Base-by-base conservation (phyloP, 2,329 filamentous ascomycete species). In the Diplodia intermedia region DNA sequence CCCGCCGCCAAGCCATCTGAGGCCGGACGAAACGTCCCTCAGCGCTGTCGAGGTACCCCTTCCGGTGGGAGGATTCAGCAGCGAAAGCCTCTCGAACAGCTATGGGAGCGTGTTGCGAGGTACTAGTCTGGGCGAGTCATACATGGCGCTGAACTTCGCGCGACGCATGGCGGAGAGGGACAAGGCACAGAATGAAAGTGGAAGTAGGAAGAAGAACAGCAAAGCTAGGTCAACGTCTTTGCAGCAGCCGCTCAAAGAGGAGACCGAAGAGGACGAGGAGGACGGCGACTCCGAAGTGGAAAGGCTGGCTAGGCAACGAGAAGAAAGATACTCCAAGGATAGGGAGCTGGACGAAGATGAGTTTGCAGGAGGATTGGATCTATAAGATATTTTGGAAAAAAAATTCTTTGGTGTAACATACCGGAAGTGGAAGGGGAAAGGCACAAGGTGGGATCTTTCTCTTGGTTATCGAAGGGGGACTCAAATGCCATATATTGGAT, bases 61-160 rank as follows among this genome's bases (percentile, higher is more conserved):
- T 3, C 66, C 66, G 3, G 66, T 65, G 20, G 66, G 66, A n/a
- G 66, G 66, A 14, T 68, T 68, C 57, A 65, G 57, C 57, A 65
- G 57, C 49, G 60, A 61, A 7, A 68, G 66, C 52, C 38, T 57
- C 6, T 15, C 38, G 11, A 20, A 20, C 26, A 56, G 57, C n/a
- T 65, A 65, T 29, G 66, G 60, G 20, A 63, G 52, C 9, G 36
- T 36, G 23, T 15, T 68, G 26, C 57, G 52, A 23, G 49, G 52
- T n/a, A 40, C 66, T 8, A 68, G 66, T 29, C 52, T 68, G 6
- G 66, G 66, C 15, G 66, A 68, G 20, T 57, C 52, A 29, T 68
- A 57, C 20, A 68, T 68, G 66, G 66, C 66, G 50, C 40, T 68
- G 23, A 63, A 68, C n/a, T 68, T 68, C n/a, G 57, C 57, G 36